These are phyloP conservation scores for Penicillium vulpinum DNA, from an alignment of 2,329 filamentous ascomycete species.

Conservation along the genomic window DNA sequence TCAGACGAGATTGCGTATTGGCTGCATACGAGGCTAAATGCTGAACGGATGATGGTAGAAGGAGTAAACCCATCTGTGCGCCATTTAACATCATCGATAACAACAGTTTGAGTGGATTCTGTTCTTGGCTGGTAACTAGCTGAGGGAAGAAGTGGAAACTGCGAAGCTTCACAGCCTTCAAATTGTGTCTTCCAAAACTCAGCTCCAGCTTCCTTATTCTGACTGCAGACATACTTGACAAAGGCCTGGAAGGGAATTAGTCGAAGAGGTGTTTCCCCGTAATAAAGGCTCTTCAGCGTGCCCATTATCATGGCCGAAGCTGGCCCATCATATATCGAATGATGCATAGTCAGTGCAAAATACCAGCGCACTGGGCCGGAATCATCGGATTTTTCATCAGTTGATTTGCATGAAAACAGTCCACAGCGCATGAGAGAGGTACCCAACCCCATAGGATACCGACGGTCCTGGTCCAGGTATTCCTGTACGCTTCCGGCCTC, in stretches of 20 bases:
- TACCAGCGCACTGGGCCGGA: not conserved
- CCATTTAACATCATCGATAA: not conserved
- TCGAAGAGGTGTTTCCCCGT: not conserved
- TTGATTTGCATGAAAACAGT: not conserved
- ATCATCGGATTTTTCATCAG: not conserved
- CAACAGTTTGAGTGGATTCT: not conserved
- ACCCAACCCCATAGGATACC: not conserved
- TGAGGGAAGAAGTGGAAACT: not conserved
- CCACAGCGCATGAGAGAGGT: not conserved
- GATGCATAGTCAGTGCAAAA: not conserved
- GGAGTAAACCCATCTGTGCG: not conserved
- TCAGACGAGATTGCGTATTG: not conserved
- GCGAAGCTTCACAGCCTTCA: not conserved
- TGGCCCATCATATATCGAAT: not conserved
- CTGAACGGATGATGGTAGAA: not conserved
- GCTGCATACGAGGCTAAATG: not conserved
- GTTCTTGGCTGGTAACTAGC: not conserved
- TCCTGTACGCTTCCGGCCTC: not conserved
- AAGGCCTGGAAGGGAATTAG: not conserved
- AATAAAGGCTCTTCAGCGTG: not conserved
- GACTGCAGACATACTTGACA: not conserved
- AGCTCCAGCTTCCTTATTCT: not conserved
- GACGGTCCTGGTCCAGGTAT: not conserved
- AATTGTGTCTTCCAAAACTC: not conserved
- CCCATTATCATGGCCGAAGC: not conserved